These are phyloP conservation scores for Patellifolia procumbens DNA, from an alignment of 179 eudicot genomes.

Conservation along the genomic window DNA sequence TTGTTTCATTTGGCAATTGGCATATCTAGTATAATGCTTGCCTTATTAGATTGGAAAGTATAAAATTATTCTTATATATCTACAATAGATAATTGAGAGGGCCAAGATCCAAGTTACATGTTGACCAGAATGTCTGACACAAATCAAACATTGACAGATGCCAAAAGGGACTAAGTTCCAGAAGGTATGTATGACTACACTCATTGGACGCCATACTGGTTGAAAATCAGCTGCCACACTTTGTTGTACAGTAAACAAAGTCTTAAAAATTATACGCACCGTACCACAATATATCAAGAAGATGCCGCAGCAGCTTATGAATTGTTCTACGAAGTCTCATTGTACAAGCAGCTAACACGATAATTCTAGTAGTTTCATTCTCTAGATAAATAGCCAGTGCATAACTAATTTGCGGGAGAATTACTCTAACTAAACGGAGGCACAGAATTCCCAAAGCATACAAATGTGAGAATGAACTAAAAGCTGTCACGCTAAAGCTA, in stretches of 20 bases:
- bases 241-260: too few species aligned
- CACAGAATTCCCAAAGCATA: not conserved
- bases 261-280: not conserved
- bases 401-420: not conserved
- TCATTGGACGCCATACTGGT: not conserved
- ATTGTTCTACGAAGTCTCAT: not conserved
- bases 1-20: too few species aligned
- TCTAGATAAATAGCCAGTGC: not conserved
- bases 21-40: too few species aligned
- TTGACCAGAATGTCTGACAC: not conserved
- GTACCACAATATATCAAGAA: not conserved
- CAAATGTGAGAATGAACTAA: not conserved
- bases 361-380: not conserved
- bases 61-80: not conserved
- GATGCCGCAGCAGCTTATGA: not conserved
- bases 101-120: not conserved
- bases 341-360: too few species aligned
- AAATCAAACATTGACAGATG: not conserved
- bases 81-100: not conserved
- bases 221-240: too few species aligned
- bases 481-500: not conserved
- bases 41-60: not conserved
- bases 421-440: not conserved
- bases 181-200: not conserved
- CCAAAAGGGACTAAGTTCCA: not conserved